Percentiles rank a stretch among this genome's conserved stretches.
These are phyloP conservation scores for Turnera subulata DNA, from an alignment of 345 rosid species.

Conservation along the genomic window DNA sequence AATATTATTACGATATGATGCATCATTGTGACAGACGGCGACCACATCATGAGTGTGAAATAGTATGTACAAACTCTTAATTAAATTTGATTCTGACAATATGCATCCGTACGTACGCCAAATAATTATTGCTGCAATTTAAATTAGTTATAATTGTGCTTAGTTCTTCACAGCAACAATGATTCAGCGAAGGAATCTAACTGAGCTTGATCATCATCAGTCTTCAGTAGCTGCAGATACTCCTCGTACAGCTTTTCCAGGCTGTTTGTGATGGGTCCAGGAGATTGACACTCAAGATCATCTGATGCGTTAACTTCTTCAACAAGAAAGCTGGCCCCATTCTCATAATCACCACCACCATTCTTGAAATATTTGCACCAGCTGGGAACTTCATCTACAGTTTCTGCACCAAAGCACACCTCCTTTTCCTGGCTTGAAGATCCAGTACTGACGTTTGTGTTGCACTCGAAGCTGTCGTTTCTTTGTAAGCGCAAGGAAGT, in stretches of 20 bases:
- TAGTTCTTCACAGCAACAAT: slow-evolving; percentile 14
- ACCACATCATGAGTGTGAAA: no score
- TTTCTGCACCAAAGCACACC: slow-evolving; percentile 1
- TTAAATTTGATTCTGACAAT: no score
- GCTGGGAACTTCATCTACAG: slow-evolving; percentile 7
- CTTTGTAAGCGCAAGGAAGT: slow-evolving; percentile 25
- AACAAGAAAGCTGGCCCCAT: slow-evolving; percentile 16
- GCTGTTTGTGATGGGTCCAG: slow-evolving; percentile 6
- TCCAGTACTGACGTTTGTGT: slow-evolving; percentile 1
- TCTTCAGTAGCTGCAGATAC: slow-evolving; percentile 37
- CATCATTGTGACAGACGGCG: no score
- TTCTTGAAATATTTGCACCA: slow-evolving; percentile 5
- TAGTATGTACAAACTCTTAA: no score
- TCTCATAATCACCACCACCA: no score
- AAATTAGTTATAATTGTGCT: no score
- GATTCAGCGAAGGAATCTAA: slow-evolving; percentile 34
- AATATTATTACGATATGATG: no score
- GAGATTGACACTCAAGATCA: slow-evolving; percentile 28
- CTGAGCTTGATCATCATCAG: slow-evolving; percentile 22
- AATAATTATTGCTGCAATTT: no score
- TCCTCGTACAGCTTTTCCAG: slow-evolving; percentile 43
- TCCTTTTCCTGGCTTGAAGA: slow-evolving; percentile 21
- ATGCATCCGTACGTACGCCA: no score
- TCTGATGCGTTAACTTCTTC: slow-evolving; percentile 18
- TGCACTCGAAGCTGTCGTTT: slow-evolving; percentile 30